phyloP scores from a whole-genome alignment of 352 stramenopile genomes.

The Lagenidium giganteum region DNA sequence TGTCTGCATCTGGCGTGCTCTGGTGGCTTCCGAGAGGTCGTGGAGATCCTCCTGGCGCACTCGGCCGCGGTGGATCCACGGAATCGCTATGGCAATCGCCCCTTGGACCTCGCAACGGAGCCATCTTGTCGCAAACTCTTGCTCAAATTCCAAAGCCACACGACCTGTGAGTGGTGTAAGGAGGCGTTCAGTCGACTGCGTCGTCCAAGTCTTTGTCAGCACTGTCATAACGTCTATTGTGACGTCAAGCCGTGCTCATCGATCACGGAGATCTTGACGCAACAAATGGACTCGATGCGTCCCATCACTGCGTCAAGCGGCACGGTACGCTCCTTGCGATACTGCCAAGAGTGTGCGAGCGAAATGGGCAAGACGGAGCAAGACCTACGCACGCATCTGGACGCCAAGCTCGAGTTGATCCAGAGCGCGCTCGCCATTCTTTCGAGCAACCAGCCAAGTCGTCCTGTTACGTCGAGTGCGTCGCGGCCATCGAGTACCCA shows the following conservation, averaged over 20 bases:
- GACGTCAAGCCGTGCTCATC: constrained; percentile 74
- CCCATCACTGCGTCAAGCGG: constrained; percentile 5
- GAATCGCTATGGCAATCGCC: constrained; percentile 76
- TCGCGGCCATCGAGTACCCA: constrained; percentile 4
- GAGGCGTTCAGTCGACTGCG: constrained; percentile 63
- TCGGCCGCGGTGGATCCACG: constrained; percentile 43
- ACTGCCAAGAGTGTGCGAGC: constrained; percentile 68
- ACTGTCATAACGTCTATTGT: constrained; percentile 77
- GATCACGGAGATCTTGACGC: constrained; percentile 24
- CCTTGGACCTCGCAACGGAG: constrained; percentile 69
- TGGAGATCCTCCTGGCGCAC: constrained; percentile 69
- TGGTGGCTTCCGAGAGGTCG: constrained; percentile 50
- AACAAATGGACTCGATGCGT: constrained; percentile 7
- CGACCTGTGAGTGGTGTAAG: constrained; percentile 70
- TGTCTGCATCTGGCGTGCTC: constrained; percentile 73
- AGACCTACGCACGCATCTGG: constrained; percentile 51
- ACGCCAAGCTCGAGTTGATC: constrained; percentile 61
- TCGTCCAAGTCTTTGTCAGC: constrained; percentile 67
- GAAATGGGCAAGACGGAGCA: constrained; percentile 70
- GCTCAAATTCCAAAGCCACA: constrained; percentile 53
- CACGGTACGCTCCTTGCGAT: constrained; percentile 33
- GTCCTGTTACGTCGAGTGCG: constrained; percentile 2
- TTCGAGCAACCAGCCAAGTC: constrained; percentile 10
- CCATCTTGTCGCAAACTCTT: constrained; percentile 51
- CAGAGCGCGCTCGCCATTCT: constrained; percentile 36